A percentile compares a stretch with the other conserved stretches of the same genome.
phyloP scores from a whole-genome alignment of 2,329 filamentous ascomycete genomes.

The Pseudogymnoascus sp. region DNA sequence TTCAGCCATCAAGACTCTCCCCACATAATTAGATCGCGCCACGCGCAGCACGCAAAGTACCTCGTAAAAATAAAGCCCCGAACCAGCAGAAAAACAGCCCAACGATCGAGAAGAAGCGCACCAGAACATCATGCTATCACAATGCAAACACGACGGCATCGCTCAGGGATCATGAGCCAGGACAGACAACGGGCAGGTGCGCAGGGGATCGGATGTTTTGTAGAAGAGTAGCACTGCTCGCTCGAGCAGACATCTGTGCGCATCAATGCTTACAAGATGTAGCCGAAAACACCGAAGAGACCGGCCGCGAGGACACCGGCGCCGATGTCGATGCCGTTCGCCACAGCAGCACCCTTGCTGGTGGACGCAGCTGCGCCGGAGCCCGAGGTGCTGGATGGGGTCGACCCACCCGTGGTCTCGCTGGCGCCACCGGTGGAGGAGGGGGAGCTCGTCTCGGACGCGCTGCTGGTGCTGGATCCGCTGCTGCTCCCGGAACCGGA shows the following conservation, averaged over 20 bases:
- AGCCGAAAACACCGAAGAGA: constrained; percentile 44
- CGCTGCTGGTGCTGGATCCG: constrained; percentile 13
- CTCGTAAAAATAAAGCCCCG: constrained; percentile 4
- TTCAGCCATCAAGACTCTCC: neutral
- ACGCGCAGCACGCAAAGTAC: neutral
- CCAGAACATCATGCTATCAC: neutral
- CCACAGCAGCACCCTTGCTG: constrained; percentile 26
- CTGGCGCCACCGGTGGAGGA: constrained; percentile 19
- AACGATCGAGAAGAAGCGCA: neutral
- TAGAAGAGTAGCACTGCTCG: constrained; percentile 1
- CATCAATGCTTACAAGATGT: constrained; percentile 41
- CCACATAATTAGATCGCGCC: neutral
- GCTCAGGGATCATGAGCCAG: neutral
- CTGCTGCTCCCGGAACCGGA: constrained; percentile 27
- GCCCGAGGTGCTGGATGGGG: constrained; percentile 16
- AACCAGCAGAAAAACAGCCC: constrained; percentile 4
- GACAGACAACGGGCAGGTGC: neutral
- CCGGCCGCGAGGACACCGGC: constrained; percentile 39
- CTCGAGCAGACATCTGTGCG: neutral
- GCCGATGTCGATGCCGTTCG: constrained; percentile 34
- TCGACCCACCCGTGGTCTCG: constrained; percentile 32
- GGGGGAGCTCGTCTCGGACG: constrained; percentile 22
- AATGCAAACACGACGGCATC: neutral
- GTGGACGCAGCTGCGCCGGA: constrained; percentile 23
- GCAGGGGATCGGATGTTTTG: neutral